Base-by-base conservation (phyloP, 345 rosid species). In the Citrus medica region DNA sequence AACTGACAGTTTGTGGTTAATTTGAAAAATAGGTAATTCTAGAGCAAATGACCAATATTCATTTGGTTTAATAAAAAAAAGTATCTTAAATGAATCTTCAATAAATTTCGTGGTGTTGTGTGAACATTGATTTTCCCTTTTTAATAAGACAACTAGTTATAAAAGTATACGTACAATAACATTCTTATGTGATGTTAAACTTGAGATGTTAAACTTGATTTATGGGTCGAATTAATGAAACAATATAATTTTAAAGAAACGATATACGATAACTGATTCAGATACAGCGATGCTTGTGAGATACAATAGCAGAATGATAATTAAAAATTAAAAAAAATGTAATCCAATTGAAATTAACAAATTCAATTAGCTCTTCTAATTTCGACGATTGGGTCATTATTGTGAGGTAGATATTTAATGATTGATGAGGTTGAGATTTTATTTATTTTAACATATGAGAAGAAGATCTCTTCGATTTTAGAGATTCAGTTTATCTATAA, bases 401-500 rank as follows among this genome's bases (percentile, higher is more conserved):
- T 12, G 38, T 51, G 56, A 42, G 13, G 6, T 16, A 4, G 59
- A 19, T 25, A 42, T 27, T 62, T 42, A 51, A 75, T 63, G 24
- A 62, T 63, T 62, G 46, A 46, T 75, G 27, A 25, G 55, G 10
- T 61, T 25, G 12, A 64, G 38, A 40, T 19, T 13, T 68, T 13
- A 42, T 14, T 68, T 40, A 42, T 32, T 19, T 72, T 19, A 55
- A 19, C 30, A 3, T 55, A 60, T 27, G 25, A 40, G 46, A 16
- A 35, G 68, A 74, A 74, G 59, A 74, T 74, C 56, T 61, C 33
- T 35, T 73, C 67, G 27, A 13, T 40, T 73, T 24, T 10, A 24
- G 67, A 59, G 46, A 74, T 35, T 40, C 35, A 60, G 42, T 8
- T 59, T 37, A 38, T 60, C 9, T 74, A 46, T 63, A 27, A 17